A percentile compares a stretch with the other conserved stretches of the same genome.
These are phyloP conservation scores for Aspergillus fructus DNA, from an alignment of 2,329 filamentous ascomycete species.

Conservation along the genomic window DNA sequence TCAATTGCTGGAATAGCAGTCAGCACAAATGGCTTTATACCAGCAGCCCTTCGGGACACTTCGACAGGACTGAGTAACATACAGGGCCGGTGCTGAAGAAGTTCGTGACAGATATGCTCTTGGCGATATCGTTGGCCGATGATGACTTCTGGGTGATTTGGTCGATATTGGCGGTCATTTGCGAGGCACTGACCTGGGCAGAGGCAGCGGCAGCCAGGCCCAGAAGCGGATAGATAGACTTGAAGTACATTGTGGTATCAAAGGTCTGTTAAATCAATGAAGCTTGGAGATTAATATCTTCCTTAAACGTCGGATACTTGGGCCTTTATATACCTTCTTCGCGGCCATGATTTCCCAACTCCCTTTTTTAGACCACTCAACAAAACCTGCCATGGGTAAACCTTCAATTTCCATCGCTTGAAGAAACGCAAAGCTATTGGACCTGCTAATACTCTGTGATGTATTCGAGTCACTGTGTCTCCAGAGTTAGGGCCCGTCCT, in stretches of 20 bases:
- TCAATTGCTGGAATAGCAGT: neutral
- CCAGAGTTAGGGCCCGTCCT: too few species aligned
- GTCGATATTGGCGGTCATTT: neutral
- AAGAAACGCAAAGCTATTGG: too few species aligned
- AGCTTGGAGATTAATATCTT: too few species aligned
- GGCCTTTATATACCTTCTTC: too few species aligned
- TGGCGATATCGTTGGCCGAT: neutral
- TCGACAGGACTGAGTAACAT: neutral
- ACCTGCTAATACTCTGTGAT: too few species aligned
- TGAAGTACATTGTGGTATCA: neutral
- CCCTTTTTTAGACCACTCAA: too few species aligned
- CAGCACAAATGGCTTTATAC: neutral
- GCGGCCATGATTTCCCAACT: too few species aligned
- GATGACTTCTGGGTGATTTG: neutral
- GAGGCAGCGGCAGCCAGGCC: neutral
- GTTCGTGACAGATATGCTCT: neutral
- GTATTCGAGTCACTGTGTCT: too few species aligned
- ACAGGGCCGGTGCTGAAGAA: neutral
- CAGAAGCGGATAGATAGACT: neutral
- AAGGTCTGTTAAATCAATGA: too few species aligned
- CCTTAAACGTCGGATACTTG: too few species aligned
- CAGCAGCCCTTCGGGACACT: neutral
- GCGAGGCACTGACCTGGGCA: neutral
- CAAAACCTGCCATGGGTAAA: too few species aligned
- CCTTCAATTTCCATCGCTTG: too few species aligned